Evolutionary conservation across 768 basidiomycete genomes (phyloP), one percentile per base, ranked within the genome.

Genomic region (Sporobolomyces phaffii): DNA sequence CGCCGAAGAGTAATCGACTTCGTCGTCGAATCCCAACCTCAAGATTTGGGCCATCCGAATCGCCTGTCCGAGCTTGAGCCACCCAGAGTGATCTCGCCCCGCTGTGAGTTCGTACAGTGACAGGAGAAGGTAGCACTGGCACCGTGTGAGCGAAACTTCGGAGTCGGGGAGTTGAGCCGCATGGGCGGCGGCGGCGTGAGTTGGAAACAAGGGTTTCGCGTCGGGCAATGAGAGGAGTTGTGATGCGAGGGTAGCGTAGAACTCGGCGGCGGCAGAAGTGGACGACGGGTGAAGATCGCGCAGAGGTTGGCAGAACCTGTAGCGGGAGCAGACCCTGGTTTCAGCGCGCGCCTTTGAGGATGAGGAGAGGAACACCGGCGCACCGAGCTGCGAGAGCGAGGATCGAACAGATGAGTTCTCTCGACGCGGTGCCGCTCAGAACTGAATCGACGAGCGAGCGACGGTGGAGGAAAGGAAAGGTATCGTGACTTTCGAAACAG

Each of bases 21-120:
- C 70, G 65, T 72, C 70, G 43, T 72, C 65, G 45, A 67, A 67
- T 9, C 66, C 70, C 26, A 72, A 48, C 3, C 70, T 58, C 24
- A 72, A 62, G 28, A 64, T 45, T 43, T 72, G 70, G 11, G 70
- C 70, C 65, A 72, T 72, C 10, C 70, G 70, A 24, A 68, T 68
- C 36, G 70, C 59, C 15, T 44, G 60, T 5, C 70, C 70, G 24
- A 72, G 56, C 31, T 68, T 64, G 26, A 72, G 38, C 70, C 70
- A 72, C 10, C 70, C 70, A 18, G 58, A 58, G 62, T 72, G 67
- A 50, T 72, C 70, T 5, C 54, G 49, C 1, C 70, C 65, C 9
- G 61, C 70, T 4, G 70, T 72, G 43, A 66, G 28, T 50, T 72
- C 70, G 70, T 68, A 68, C 44, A 72, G 63, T 14, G 65, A 66